phyloP scores from a whole-genome alignment of 345 rosid species.

The Populus ilicifolia region DNA sequence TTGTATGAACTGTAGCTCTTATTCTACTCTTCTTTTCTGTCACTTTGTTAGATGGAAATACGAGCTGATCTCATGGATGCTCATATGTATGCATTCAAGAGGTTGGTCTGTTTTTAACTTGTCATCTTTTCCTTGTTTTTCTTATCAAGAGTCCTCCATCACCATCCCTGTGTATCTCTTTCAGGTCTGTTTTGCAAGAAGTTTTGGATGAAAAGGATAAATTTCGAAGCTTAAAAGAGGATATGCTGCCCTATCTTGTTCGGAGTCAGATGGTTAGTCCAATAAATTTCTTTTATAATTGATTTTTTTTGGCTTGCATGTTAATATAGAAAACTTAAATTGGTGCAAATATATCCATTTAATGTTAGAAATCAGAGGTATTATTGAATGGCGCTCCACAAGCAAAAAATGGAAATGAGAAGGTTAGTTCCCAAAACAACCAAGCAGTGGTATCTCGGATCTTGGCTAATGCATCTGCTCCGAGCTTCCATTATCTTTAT shows the following conservation, averaged over 20 bases:
- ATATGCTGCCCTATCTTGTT: conserved; percentile 87
- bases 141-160: neutral
- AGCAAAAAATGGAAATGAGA: conserved; percentile 65
- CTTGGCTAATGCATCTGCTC: conserved; percentile 64
- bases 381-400: conserved; percentile 37
- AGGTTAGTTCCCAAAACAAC: conserved; percentile 49
- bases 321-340: neutral
- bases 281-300: conserved; percentile 9
- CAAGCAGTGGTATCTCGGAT: conserved; percentile 52
- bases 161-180: conserved; percentile 3
- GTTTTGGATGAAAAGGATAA: conserved; percentile 62
- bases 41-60: conserved; percentile 71
- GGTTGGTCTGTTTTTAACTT: conserved; percentile 40
- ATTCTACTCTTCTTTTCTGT: conserved; percentile 18
- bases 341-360: conserved; percentile 10
- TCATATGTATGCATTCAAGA: conserved; percentile 94
- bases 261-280: conserved; percentile 89
- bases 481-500: conserved; percentile 63
- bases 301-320: neutral
- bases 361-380: conserved; percentile 61
- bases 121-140: conserved; percentile 5
- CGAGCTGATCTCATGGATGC: conserved; percentile 94
- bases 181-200: conserved; percentile 75
- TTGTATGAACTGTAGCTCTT: neutral
- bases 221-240: conserved; percentile 76